Evolutionary conservation across 768 basidiomycete genomes (phyloP).

Genomic region (Xerocomellus chrysenteron): DNA sequence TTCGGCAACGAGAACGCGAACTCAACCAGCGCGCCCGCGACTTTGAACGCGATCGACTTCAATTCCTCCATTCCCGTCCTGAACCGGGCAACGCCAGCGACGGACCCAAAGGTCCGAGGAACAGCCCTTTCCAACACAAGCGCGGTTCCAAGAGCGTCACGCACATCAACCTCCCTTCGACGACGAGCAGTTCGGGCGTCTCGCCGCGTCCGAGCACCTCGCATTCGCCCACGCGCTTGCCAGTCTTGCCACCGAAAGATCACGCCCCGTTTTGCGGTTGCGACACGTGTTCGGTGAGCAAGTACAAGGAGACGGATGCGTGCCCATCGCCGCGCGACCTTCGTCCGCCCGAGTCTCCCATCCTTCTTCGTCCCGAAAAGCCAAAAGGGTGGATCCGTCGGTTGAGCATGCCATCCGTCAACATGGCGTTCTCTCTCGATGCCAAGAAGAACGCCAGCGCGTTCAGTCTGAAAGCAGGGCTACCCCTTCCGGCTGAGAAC

Average conservation of each 20-base stretch:
- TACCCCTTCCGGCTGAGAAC: conserved; percentile 44
- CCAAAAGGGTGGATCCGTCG: conserved; percentile 74
- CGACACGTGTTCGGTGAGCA: conserved; percentile 56
- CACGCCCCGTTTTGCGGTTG: conserved; percentile 71
- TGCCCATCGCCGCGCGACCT: conserved; percentile 33
- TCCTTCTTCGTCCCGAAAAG: conserved; percentile 51
- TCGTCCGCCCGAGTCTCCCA: conserved; percentile 44
- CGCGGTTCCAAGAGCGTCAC: conserved; percentile 31
- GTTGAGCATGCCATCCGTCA: conserved; percentile 72
- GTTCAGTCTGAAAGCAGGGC: conserved; percentile 35
- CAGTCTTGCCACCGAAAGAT: conserved; percentile 29
- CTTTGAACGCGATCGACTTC: conserved; percentile 55
- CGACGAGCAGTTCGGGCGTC: conserved; percentile 7
- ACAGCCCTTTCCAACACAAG: conserved; percentile 25
- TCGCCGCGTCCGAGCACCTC: conserved; percentile 22
- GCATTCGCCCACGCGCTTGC: conserved; percentile 31
- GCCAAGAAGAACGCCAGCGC: conserved; percentile 52
- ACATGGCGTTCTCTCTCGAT: conserved; percentile 59
- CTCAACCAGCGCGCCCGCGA: conserved; percentile 53
- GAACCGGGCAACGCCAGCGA: conserved; percentile 29
- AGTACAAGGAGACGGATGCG: conserved; percentile 44
- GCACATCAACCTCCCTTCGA: conserved; percentile 24
- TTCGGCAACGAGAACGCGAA: conserved; percentile 54
- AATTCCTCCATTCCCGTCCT: conserved; percentile 37
- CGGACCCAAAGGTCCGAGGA: conserved; percentile 27